Evolutionary conservation across 2,329 filamentous ascomycete genomes (phyloP).

Genomic region (Dactylellina leptospora): DNA sequence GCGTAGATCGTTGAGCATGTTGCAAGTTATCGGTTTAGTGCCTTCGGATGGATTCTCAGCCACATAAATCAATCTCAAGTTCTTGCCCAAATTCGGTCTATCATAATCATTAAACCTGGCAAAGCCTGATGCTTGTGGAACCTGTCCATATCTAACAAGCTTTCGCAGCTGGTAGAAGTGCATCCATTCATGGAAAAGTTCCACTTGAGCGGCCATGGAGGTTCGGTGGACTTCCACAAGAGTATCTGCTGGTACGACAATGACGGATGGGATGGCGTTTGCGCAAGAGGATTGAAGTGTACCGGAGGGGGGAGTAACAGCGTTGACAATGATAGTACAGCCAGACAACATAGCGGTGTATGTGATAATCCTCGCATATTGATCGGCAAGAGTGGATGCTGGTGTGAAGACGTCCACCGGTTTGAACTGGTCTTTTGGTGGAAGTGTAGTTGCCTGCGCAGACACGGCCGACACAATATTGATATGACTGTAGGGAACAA

Average conservation of each 20-base stretch:
- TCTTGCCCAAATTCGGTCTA: conserved; percentile 72
- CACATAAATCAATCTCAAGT: conserved; percentile 81
- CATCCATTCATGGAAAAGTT: conserved; percentile 72
- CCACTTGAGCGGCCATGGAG: conserved; percentile 69
- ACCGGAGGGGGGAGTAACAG: conserved; percentile 77
- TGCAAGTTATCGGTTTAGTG: conserved; percentile 72
- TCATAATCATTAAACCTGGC: conserved; percentile 70
- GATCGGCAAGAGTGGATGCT: conserved; percentile 79
- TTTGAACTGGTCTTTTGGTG: conserved; percentile 75
- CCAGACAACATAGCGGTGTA: conserved; percentile 85
- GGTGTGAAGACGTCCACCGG: conserved; percentile 83
- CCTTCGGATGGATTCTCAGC: conserved; percentile 74
- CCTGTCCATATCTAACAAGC: conserved; percentile 74
- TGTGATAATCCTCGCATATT: conserved; percentile 80
- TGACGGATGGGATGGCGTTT: conserved; percentile 79
- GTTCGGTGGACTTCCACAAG: conserved; percentile 74
- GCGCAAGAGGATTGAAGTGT: conserved; percentile 77
- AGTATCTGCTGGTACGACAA: conserved; percentile 79
- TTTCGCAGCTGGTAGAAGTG: conserved; percentile 77
- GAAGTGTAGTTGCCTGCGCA: conserved; percentile 78
- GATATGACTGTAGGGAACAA: conserved; percentile 79
- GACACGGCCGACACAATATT: conserved; percentile 90
- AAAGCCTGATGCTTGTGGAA: conserved; percentile 73
- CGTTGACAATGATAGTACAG: conserved; percentile 85
- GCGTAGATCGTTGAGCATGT: conserved; percentile 79